phyloP scores from a whole-genome alignment of 805 yeast species.

The Candida endomychidarum region DNA sequence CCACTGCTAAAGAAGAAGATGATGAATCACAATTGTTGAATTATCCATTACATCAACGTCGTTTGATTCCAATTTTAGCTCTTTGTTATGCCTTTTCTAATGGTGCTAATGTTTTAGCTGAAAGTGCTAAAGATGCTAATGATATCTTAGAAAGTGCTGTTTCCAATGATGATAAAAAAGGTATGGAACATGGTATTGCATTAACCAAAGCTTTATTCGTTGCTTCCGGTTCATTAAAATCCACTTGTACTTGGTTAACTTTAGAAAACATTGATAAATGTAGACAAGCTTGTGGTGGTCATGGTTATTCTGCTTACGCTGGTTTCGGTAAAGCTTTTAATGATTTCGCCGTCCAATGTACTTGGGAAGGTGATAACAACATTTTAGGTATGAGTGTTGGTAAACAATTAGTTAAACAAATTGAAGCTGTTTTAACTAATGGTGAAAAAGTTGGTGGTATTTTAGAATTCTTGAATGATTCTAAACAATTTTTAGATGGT shows the following conservation, averaged over 20 bases:
- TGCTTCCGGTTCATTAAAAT: slow-evolving; percentile 46
- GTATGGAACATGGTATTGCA: slow-evolving; percentile 34
- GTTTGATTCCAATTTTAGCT: slow-evolving; percentile 46
- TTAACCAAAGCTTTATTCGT: slow-evolving; percentile 44
- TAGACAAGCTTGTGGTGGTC: slow-evolving; percentile 50
- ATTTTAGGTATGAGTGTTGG: slow-evolving; percentile 45
- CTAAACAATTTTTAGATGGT: slow-evolving; percentile 21
- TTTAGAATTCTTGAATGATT: slow-evolving; percentile 33
- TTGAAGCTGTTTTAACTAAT: slow-evolving; percentile 26
- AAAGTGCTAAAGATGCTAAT: slow-evolving; percentile 32
- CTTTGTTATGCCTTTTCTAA: slow-evolving; percentile 39
- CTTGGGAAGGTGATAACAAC: slow-evolving; percentile 52
- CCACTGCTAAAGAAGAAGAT: slow-evolving; percentile 27
- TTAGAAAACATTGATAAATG: slow-evolving; percentile 42
- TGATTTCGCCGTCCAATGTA: slow-evolving; percentile 49
- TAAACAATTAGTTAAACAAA: slow-evolving; percentile 36
- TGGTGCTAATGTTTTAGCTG: slow-evolving; percentile 41
- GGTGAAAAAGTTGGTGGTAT: slow-evolving; percentile 35
- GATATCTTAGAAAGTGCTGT: slow-evolving; percentile 40
- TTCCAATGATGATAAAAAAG: slow-evolving; percentile 30
- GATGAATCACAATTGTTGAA: slow-evolving; percentile 41
- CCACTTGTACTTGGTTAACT: slow-evolving; percentile 46
- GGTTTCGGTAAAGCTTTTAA: slow-evolving; percentile 46
- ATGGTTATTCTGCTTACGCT: slow-evolving; percentile 45
- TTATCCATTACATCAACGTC: slow-evolving; percentile 46